These are phyloP conservation scores for Martiniozyma asiatica DNA, from an alignment of 1,139 yeast species.

Conservation along the genomic window DNA sequence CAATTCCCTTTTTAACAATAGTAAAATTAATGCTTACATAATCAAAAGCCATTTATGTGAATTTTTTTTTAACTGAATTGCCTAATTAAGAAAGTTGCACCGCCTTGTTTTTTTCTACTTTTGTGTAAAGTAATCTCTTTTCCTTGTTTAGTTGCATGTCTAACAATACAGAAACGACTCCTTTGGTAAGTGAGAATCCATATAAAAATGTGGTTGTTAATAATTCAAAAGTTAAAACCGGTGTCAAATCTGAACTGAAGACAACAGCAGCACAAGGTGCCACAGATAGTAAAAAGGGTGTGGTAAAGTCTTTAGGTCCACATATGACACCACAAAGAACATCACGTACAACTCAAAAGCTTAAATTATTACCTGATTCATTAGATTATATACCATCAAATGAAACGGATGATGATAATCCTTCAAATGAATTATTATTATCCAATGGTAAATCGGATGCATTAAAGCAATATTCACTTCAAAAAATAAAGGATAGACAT, in stretches of 20 bases:
- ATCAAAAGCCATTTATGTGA: too few relatives aligned
- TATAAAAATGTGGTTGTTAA: too few relatives aligned
- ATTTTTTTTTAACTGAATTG: too few relatives aligned
- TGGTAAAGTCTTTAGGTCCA: slow-evolving; percentile 17
- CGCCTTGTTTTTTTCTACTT: too few relatives aligned
- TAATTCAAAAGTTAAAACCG: too few relatives aligned
- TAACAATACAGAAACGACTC: slow-evolving; percentile 24
- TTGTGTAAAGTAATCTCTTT: too few relatives aligned
- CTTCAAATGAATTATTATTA: neutral
- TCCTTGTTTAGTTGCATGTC: too few relatives aligned
- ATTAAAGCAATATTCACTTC: slow-evolving; percentile 29
- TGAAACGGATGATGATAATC: slow-evolving; percentile 32
- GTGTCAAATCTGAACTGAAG: too few relatives aligned
- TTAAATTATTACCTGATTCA: slow-evolving; percentile 79
- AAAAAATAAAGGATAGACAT: slow-evolving; percentile 75
- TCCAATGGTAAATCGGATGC: slow-evolving; percentile 7
- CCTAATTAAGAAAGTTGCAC: too few relatives aligned
- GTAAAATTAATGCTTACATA: too few relatives aligned
- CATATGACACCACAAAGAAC: slow-evolving; percentile 71
- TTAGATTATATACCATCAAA: slow-evolving; percentile 30
- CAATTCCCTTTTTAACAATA: too few relatives aligned
- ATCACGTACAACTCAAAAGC: slow-evolving; percentile 76
- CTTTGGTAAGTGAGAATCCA: slow-evolving; percentile 28
- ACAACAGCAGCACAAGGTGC: neutral
- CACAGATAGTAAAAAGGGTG: slow-evolving; percentile 2